A percentile compares a stretch with the other conserved stretches of the same genome.
Evolutionary conservation across 1,139 yeast species (phyloP).

Genomic region (Wickerhamiella pararugosa): DNA sequence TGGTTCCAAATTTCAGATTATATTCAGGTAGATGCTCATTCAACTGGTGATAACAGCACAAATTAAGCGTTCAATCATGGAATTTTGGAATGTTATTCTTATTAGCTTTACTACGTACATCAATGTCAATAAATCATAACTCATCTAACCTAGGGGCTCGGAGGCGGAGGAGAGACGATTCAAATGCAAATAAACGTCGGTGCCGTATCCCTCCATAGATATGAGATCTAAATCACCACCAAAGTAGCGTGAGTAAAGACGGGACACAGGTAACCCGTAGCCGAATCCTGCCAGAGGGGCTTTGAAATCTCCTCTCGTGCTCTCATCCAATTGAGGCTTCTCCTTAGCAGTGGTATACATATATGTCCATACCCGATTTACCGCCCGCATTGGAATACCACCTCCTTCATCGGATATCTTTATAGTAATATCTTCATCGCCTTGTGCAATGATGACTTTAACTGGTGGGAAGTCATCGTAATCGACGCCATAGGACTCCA

Average conservation of each 20-base stretch:
- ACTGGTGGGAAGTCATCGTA: slow-evolving; percentile 60
- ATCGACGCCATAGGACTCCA: slow-evolving; percentile 45
- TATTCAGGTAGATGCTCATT: too few relatives aligned
- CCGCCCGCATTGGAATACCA: slow-evolving; percentile 73
- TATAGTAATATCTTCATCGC: slow-evolving; percentile 83
- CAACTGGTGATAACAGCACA: too few relatives aligned
- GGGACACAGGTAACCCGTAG: slow-evolving; percentile 74
- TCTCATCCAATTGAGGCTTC: slow-evolving; percentile 52
- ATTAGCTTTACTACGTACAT: too few relatives aligned
- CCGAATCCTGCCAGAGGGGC: slow-evolving; percentile 96
- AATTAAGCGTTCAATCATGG: too few relatives aligned
- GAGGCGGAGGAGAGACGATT: slow-evolving; percentile 39
- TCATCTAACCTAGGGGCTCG: slow-evolving; percentile 31
- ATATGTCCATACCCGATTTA: slow-evolving; percentile 83
- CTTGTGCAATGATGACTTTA: slow-evolving; percentile 80
- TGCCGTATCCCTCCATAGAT: slow-evolving; percentile 90
- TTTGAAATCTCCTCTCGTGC: slow-evolving; percentile 38
- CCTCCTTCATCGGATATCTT: slow-evolving; percentile 92
- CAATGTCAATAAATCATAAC: too few relatives aligned
- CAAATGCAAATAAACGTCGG: slow-evolving; percentile 78
- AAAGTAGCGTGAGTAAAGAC: slow-evolving; percentile 77
- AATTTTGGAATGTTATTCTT: too few relatives aligned
- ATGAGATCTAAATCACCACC: slow-evolving; percentile 82
- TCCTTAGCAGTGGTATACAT: slow-evolving; percentile 76
- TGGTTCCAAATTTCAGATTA: too few relatives aligned